Evolutionary conservation across 2,329 filamentous ascomycete genomes (phyloP).

Genomic region (Penicillium janthinellum): DNA sequence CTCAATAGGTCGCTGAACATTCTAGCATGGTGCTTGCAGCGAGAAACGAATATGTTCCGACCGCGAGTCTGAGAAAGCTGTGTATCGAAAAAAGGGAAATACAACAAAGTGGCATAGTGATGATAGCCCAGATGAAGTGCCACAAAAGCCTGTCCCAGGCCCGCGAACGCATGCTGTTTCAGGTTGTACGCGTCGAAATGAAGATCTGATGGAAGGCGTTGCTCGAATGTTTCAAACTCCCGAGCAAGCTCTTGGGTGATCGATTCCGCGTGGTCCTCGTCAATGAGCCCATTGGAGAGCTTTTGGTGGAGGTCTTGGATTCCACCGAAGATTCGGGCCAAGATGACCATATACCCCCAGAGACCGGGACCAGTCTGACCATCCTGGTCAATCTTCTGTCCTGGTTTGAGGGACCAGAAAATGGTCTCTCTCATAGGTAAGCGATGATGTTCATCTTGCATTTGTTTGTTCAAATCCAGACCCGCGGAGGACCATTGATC

Average conservation of each 20-base stretch:
- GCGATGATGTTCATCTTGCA: conserved; percentile 18
- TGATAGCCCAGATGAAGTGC: not conserved
- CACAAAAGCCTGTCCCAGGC: not conserved
- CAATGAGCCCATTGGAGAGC: not conserved
- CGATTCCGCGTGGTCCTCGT: not conserved
- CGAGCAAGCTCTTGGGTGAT: not conserved
- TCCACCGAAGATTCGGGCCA: not conserved
- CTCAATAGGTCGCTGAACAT: not conserved
- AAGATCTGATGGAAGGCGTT: not conserved
- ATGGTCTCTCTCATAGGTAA: conserved; percentile 34
- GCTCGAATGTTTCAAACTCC: not conserved
- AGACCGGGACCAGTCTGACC: not conserved
- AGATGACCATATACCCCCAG: not conserved
- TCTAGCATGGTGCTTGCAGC: not conserved
- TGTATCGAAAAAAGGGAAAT: not conserved
- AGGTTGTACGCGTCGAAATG: not conserved
- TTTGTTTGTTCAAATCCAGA: conserved; percentile 33
- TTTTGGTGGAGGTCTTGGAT: not conserved
- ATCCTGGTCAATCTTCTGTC: not conserved
- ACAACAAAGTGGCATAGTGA: not conserved
- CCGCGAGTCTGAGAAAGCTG: not conserved
- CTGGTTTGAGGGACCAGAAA: conserved; percentile 22
- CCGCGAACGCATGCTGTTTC: not conserved
- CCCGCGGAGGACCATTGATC: conserved; percentile 38
- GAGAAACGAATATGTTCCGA: not conserved